A percentile compares a stretch with the other conserved stretches of the same genome.
Conservation (phyloP, 2,329 filamentous ascomycete species). For the Clonostachys byssicola region DNA sequence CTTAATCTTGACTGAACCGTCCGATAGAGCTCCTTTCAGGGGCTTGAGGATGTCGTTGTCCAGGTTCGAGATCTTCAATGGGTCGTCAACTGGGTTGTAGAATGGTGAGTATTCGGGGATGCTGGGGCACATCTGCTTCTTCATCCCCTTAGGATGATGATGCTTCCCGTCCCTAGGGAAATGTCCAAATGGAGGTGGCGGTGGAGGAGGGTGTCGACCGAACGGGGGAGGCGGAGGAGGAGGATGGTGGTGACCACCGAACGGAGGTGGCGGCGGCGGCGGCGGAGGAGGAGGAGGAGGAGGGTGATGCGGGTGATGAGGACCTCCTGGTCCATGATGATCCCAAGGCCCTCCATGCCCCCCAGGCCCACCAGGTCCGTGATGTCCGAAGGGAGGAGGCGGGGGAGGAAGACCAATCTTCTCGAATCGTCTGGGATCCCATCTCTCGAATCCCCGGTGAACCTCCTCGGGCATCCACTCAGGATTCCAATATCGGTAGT, state of each 20-base stretch:
- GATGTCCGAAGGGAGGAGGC: too few species aligned
- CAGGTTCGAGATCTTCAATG: slow-evolving; percentile 23
- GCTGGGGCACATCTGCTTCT: too few species aligned
- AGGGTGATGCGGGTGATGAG: not conserved
- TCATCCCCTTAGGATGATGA: too few species aligned
- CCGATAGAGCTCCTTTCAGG: slow-evolving; percentile 5
- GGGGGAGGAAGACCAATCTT: slow-evolving; percentile 4
- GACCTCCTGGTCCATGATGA: slow-evolving; percentile 1
- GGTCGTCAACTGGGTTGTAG: slow-evolving; percentile 21
- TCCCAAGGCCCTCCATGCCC: not conserved
- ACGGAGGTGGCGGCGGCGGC: not conserved
- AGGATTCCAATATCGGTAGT: slow-evolving; percentile 15
- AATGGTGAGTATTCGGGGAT: not conserved
- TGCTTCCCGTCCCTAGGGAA: too few species aligned
- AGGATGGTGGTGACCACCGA: not conserved
- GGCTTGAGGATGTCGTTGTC: slow-evolving; percentile 13
- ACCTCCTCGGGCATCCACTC: slow-evolving; percentile 18
- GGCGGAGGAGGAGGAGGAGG: not conserved
- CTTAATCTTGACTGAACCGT: slow-evolving; percentile 20
- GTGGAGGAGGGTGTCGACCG: not conserved
- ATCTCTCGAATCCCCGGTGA: slow-evolving; percentile 20
- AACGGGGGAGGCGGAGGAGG: not conserved
- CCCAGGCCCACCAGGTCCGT: too few species aligned
- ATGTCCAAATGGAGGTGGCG: too few species aligned
- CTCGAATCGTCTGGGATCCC: slow-evolving; percentile 15